A percentile compares a stretch with the other conserved stretches of the same genome.
Conservation (phyloP, 2,329 filamentous ascomycete species). For the Ascochyta rabiei region DNA sequence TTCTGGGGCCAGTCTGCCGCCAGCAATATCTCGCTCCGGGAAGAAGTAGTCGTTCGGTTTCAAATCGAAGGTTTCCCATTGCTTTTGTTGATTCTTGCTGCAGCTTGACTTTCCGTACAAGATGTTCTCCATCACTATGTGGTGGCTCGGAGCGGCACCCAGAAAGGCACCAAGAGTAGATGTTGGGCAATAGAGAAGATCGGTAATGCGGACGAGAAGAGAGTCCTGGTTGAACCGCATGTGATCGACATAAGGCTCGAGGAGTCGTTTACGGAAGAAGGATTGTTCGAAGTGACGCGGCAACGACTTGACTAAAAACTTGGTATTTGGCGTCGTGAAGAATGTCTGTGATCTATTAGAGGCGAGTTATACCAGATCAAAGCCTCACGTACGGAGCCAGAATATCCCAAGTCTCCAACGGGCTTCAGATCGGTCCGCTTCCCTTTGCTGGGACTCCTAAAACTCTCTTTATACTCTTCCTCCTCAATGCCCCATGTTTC, state of each 20-base stretch:
- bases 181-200: slow-evolving; percentile 66
- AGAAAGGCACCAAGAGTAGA: slow-evolving; percentile 65
- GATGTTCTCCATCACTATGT: slow-evolving; percentile 80
- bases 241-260: slow-evolving; percentile 68
- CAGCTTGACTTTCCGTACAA: slow-evolving; percentile 62
- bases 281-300: slow-evolving; percentile 72
- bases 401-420: slow-evolving; percentile 74
- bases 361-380: neutral
- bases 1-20: slow-evolving; percentile 66
- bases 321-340: slow-evolving; percentile 69
- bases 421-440: slow-evolving; percentile 56
- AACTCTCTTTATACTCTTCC: slow-evolving; percentile 61
- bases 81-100: slow-evolving; percentile 49
- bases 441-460: slow-evolving; percentile 51
- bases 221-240: slow-evolving; percentile 66
- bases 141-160: slow-evolving; percentile 68
- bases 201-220: slow-evolving; percentile 72
- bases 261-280: slow-evolving; percentile 71
- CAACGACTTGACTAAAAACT: slow-evolving; percentile 73
- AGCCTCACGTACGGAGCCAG: slow-evolving; percentile 63
- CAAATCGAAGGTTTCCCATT: slow-evolving; percentile 76
- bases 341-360: slow-evolving; percentile 60
- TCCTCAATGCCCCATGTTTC: slow-evolving; percentile 61
- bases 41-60: slow-evolving; percentile 79
- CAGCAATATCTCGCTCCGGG: slow-evolving; percentile 73